Conservation (phyloP, 495 filamentous ascomycete species). For the Trichoderma parareesei region DNA sequence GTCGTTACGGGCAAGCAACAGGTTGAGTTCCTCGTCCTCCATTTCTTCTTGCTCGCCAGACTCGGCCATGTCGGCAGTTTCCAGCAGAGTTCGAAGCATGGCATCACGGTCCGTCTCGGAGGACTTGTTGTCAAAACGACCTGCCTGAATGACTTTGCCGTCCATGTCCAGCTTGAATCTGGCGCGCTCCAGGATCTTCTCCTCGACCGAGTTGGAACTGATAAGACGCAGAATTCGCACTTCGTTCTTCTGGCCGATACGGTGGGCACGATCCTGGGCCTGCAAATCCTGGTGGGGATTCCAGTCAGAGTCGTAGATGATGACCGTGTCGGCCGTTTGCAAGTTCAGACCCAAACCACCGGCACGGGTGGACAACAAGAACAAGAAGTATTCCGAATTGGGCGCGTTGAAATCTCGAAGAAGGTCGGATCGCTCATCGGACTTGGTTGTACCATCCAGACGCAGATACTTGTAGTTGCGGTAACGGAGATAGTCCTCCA, state of each 20-base stretch:
- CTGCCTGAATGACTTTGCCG: constrained; percentile 97
- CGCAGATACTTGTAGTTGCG: constrained; percentile 77
- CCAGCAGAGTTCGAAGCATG: constrained; percentile 82
- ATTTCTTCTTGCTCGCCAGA: constrained; percentile 79
- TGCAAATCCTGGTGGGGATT: constrained; percentile 99
- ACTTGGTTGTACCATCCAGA: constrained; percentile 92
- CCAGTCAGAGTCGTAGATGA: constrained; percentile 99
- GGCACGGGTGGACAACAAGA: constrained; percentile 95
- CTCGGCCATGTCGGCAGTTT: constrained; percentile 84
- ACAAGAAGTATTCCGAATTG: constrained; percentile 89
- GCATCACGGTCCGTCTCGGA: constrained; percentile 97
- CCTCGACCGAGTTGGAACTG: constrained; percentile 92
- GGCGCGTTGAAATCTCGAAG: constrained; percentile 84
- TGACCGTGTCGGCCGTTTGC: constrained; percentile 96
- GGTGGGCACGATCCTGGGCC: constrained; percentile 98
- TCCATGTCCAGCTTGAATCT: constrained; percentile 99
- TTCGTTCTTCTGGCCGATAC: constrained; percentile 99
- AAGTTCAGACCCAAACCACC: constrained; percentile 95
- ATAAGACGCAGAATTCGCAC: constrained; percentile 93
- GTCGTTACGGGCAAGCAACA: constrained; percentile 73
- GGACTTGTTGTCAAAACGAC: constrained; percentile 98
- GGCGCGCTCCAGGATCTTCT: constrained; percentile 95
- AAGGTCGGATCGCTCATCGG: constrained; percentile 90
- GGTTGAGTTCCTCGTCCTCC: constrained; percentile 94
- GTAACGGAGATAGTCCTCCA: constrained; percentile 94